These are phyloP conservation scores for Primulina huaijiensis DNA, from an alignment of 257 asterid genomes.

Conservation along the genomic window DNA sequence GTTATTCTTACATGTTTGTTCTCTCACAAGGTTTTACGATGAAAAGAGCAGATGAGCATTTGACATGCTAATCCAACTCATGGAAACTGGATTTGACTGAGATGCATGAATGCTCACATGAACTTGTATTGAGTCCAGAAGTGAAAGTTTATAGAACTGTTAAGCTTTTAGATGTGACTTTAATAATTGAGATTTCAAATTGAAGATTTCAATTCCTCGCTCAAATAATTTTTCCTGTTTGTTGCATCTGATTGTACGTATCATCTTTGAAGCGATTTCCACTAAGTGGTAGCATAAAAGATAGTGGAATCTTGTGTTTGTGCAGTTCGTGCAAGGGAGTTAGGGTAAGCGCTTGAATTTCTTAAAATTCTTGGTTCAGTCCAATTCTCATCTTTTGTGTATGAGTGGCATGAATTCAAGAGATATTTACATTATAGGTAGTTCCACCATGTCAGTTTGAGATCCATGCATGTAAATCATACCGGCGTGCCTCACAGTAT, in stretches of 20 bases:
- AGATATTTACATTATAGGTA: conserved; percentile 43
- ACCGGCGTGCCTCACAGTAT: conserved; percentile 92
- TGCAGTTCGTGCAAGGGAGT: conserved; percentile 78
- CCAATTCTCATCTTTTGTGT: conserved; percentile 5
- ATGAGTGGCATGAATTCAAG: conserved; percentile 12
- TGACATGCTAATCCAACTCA: neutral
- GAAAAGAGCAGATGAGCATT: neutral
- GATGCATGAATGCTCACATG: neutral
- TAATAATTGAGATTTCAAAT: neutral
- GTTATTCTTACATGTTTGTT: neutral
- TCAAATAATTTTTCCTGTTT: neutral
- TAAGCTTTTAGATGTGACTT: neutral
- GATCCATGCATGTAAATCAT: conserved; percentile 92
- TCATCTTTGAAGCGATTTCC: conserved; percentile 46
- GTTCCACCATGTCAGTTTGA: conserved; percentile 94
- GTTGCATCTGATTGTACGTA: conserved; percentile 19
- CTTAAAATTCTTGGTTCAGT: conserved; percentile 13
- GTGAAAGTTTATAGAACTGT: neutral
- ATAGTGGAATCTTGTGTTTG: conserved; percentile 79
- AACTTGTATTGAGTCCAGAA: conserved; percentile 17
- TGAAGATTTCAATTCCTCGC: neutral
- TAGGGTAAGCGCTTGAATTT: conserved; percentile 46
- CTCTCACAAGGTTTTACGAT: neutral
- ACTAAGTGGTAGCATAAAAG: conserved; percentile 83
- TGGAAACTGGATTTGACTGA: neutral